Base-by-base conservation (phyloP, 1,284 basidiomycete species). In the Leccinum variabile region DNA sequence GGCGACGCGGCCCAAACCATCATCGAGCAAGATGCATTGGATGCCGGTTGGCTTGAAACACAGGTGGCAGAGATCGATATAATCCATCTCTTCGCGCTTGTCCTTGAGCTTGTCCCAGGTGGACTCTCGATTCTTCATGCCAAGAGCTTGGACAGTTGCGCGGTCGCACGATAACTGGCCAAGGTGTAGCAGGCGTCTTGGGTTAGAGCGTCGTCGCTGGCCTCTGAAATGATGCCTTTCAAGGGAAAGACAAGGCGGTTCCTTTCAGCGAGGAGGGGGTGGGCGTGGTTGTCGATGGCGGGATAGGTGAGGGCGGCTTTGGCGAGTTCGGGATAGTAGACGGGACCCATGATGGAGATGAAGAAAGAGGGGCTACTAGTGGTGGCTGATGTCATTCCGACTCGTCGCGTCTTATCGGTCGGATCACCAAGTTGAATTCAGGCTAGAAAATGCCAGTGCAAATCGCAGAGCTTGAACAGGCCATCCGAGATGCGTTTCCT, bases 211-310 rank as follows among this genome's bases (percentile, higher is more conserved):
- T 79, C 71, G 2, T 82, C 85, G 25, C 75, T 70, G 5, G 89
- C 88, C 71, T 91, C 90, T 3, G 87, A 88, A 53, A 89, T 75
- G 54, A 89, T 69, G 0, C 83, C 84, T 63, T 91, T 86, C 63
- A 90, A 83, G 0, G 84, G 79, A 10, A 87, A 70, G 1, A 70
- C 70, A 53, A 81, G 67, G 30, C 84, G 81, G 58, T 83, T 70
- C 28, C 76, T 73, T 11, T 75, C 77, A 30, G 78, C 76, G 39
- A 92, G 78, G 30, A 92, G 77, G 2, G 89, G 87, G 70, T 92
- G 90, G 0, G 89, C 86, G 69, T 92, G 90, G 69, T 91, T 91
- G 75, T 91, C 90, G 69, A 90, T 88, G 0, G 79, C 79, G 10
- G 83, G 84, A 62, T 79, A 82, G 22, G 61, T 60, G 55, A 79